Evolutionary conservation across 2,329 filamentous ascomycete genomes (phyloP), one percentile per base, ranked within the genome.

Genomic region (Clonostachys rosea): DNA sequence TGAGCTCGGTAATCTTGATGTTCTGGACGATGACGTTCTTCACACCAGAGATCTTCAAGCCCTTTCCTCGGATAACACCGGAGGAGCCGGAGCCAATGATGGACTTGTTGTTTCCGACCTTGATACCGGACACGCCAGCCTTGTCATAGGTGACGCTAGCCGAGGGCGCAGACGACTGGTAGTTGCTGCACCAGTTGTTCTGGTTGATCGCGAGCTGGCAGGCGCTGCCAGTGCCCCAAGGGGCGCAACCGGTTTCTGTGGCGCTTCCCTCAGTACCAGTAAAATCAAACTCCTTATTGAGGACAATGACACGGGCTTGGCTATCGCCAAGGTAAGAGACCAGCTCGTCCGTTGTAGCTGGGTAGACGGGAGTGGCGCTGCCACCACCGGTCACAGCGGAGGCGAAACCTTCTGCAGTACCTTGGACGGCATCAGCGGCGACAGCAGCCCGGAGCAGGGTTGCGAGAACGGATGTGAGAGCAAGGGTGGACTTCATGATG

Each of bases 11-110:
- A 56, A 81, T 70, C 46, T 74, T 70, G 47, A 80, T 64, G 62
- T 79, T 81, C 68, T 80, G 79, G 59, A 83, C 75, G 57, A 84
- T 83, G 59, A 85, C 64, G 61, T 84, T 81, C 50, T 56, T 61
- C 58, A 60, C 71, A 17, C 68, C 69, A 47, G 68, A 64, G 16
- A 78, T 68, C 30, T 75, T 71, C 18, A 81, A 61, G 50, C 78
- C 78, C 66, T 80, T 81, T 55, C 78, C 78, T 58, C 73, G 75
- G 59, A 83, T 81, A 34, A 80, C 59, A 59, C 77, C 79, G 52
- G 67, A 66, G 54, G 58, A 63, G 45, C 78, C 79, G 49, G 70
- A 62, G 16, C 80, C 79, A 36, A 51, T 59, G 47, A 84, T 54
- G 20, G 71, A 74, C 70, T 84, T 83, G 72, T 83, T 76, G 51